Evolutionary conservation across 257 asterid species (phyloP).

Genomic region (Solanum microdontum): DNA sequence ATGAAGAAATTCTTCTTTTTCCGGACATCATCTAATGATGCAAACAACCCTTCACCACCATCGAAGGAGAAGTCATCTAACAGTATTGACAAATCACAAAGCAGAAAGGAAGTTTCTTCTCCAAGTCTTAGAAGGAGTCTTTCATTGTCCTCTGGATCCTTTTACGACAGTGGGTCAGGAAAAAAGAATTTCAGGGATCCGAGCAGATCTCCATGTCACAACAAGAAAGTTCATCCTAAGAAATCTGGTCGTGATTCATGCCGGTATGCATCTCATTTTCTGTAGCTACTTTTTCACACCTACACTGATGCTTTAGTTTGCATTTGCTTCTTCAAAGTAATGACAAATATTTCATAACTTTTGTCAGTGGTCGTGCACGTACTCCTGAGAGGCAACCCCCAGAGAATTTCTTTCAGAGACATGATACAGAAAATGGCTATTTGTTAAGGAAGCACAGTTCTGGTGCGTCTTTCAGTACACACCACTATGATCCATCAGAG

Average conservation of each 20-base stretch:
- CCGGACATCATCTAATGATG: conserved; percentile 46
- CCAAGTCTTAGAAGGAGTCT: conserved; percentile 79
- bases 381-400: conserved; percentile 73
- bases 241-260: conserved; percentile 40
- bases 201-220: conserved; percentile 49
- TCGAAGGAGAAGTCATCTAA: conserved; percentile 47
- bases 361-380: conserved; percentile 41
- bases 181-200: conserved; percentile 23
- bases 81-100: conserved; percentile 25
- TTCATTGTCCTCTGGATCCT: conserved; percentile 74
- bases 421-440: conserved; percentile 20
- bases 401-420: conserved; percentile 24
- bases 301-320: background rate
- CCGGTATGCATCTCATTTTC: conserved; percentile 27
- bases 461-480: conserved; percentile 21
- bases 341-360: background rate
- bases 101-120: conserved; percentile 31
- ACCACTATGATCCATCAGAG: conserved; percentile 59
- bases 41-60: conserved; percentile 42
- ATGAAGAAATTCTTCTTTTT: conserved; percentile 94
- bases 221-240: conserved; percentile 36
- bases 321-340: background rate
- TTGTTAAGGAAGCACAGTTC: conserved; percentile 33
- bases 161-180: conserved; percentile 34
- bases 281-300: background rate